phyloP scores from a whole-genome alignment of 2,329 filamentous ascomycete genomes.

The Monilinia aucupariae region DNA sequence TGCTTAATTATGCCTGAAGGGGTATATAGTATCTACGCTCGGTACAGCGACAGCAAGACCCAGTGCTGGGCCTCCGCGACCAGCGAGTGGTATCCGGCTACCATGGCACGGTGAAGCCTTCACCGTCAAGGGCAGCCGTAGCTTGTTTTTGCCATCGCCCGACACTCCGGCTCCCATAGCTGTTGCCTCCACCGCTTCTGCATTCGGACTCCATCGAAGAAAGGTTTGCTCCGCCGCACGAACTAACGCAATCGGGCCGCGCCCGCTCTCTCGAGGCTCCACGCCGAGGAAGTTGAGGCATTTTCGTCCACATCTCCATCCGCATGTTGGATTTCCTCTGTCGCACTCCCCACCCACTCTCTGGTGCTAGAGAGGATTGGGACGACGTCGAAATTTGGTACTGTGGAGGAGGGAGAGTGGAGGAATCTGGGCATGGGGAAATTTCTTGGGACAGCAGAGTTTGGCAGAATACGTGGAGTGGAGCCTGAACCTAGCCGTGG shows the following conservation, averaged over 20 bases:
- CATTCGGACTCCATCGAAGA: not conserved
- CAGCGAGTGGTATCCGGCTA: not conserved
- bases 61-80: not conserved
- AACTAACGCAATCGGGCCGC: conserved; percentile 3
- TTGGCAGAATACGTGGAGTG: not conserved
- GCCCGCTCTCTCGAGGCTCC: not conserved
- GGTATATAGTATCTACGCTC: not conserved
- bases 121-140: not conserved
- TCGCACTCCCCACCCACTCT: conserved; percentile 1
- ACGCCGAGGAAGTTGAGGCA: conserved; percentile 6
- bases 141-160: not conserved
- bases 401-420: conserved; percentile 11
- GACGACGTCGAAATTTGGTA: not conserved
- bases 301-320: not conserved
- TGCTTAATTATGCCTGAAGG: not conserved
- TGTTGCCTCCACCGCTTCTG: conserved; percentile 1
- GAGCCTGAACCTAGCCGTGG: not conserved
- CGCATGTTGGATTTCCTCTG: conserved; percentile 3
- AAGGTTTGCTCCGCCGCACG: conserved; percentile 1
- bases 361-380: not conserved
- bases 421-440: conserved; percentile 11
- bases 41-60: not conserved
- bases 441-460: not conserved
- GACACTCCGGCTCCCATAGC: not conserved
- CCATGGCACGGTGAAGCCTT: not conserved